Evolutionary conservation across 257 asterid genomes (phyloP).

Genomic region (Lithospermum erythrorhizon): DNA sequence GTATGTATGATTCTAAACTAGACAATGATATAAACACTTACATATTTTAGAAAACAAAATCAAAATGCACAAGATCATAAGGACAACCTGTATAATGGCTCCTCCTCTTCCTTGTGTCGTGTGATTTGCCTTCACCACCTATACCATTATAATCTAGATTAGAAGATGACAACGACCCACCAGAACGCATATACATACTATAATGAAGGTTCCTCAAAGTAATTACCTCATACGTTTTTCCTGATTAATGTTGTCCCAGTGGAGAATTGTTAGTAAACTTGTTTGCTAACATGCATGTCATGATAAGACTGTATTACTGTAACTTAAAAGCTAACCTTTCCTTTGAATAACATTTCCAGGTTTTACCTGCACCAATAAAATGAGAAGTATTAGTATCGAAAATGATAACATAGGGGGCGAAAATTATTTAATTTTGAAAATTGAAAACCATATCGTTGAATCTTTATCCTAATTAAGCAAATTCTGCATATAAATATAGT

Average conservation of each 20-base stretch:
- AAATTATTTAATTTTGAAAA: constrained; percentile 5
- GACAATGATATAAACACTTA: too few relatives aligned
- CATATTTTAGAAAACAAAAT: not conserved
- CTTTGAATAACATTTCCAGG: constrained; percentile 79
- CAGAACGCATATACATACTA: not conserved
- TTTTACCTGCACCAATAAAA: constrained; percentile 52
- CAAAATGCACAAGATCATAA: not conserved
- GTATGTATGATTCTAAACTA: too few relatives aligned
- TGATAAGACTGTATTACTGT: not conserved
- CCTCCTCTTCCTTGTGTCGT: constrained; percentile 95
- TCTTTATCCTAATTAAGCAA: not conserved
- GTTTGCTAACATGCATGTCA: constrained; percentile 10
- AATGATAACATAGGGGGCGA: constrained; percentile 7
- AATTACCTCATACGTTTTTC: constrained; percentile 77
- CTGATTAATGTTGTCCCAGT: constrained; percentile 29
- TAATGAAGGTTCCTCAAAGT: not conserved
- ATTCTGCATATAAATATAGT: too few relatives aligned
- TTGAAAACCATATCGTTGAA: too few relatives aligned
- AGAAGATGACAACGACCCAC: constrained; percentile 1
- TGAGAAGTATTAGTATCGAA: constrained; percentile 10
- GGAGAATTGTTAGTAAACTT: constrained; percentile 13
- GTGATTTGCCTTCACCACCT: constrained; percentile 90
- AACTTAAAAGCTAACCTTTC: constrained; percentile 51
- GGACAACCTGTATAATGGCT: constrained; percentile 80
- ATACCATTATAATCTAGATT: constrained; percentile 12